Conservation (phyloP, 2,329 filamentous ascomycete genomes). For the Verticillium longisporum region DNA sequence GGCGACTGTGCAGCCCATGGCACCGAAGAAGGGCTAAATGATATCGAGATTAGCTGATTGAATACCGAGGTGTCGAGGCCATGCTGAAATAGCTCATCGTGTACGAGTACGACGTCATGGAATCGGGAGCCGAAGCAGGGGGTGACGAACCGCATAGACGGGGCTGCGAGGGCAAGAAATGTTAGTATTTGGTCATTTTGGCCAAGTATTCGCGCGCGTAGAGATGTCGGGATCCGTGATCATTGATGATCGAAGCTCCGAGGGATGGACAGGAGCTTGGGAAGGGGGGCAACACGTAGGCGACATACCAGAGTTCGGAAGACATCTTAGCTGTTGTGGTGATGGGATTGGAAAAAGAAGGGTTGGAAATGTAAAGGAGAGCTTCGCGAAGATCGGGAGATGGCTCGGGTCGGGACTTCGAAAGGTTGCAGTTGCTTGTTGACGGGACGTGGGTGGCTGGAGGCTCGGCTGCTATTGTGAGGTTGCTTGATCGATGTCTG, state of each 20-base stretch:
- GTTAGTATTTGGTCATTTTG: constrained; percentile 15
- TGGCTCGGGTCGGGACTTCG: constrained; percentile 7
- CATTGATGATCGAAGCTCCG: constrained; percentile 21
- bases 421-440: constrained; percentile 4
- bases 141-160: constrained; percentile 91
- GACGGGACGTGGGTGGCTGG: constrained; percentile 5
- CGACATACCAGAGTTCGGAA: constrained; percentile 74
- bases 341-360: constrained; percentile 12
- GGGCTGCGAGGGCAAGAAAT: constrained; percentile 51
- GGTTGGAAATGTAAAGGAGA: constrained; percentile 3
- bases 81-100: constrained; percentile 10
- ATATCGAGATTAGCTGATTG: constrained; percentile 23
- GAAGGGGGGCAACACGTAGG: constrained; percentile 23
- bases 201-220: constrained; percentile 1
- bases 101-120: constrained; percentile 12
- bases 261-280: constrained; percentile 21
- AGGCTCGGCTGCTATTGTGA: constrained; percentile 7
- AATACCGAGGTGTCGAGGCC: constrained; percentile 2
- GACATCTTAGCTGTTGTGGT: constrained; percentile 55
- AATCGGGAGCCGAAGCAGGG: constrained; percentile 11
- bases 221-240: constrained; percentile 1
- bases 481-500: constrained; percentile 24
- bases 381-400: constrained; percentile 4
- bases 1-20: constrained; percentile 94
- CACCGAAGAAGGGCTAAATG: constrained; percentile 81